Base-by-base conservation (phyloP, 2,329 filamentous ascomycete genomes). In the Trichoderma sp. region DNA sequence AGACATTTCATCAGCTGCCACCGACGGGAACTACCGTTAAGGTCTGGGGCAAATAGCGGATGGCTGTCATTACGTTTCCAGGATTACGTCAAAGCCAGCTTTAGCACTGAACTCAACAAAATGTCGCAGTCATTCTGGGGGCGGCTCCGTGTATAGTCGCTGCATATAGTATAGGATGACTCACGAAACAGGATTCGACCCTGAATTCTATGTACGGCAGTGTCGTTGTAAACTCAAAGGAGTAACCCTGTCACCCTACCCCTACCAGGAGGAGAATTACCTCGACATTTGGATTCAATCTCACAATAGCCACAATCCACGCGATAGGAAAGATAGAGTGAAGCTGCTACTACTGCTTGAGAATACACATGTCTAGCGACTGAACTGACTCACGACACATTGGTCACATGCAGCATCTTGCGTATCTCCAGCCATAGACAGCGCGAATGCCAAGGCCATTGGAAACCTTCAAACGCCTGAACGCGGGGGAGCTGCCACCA, bases 361-460 rank as follows among this genome's bases (percentile, higher is more conserved):
- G 61, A 43, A 31, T 27, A 56, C 49, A 35, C 55, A 29, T 83
- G 81, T 72, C 78, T 85, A 68, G 80, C 79, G 7, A 69, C 76
- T 6, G 77, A 79, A 53, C 77, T 77, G 57, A 77, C 86, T 72
- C 80, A 77, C 37, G 86, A 87, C 77, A 82, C 86, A 73, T 87
- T 84, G 73, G 85, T 83, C 53, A 84, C 85, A 0, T 80, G 86
- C 40, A 2, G 81, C 85, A 47, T 83, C 80, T 56, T 86, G 83
- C 40, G 40, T 83, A 77, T 82, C 19, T 86, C 82, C 80, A 87
- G 86, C 40, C 73, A 78, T 83, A 55, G 84, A 85, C 31, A 83
- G 80, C 69, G 82, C 80, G 4, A 79, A 78, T 58, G 77, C 81
- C 3, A 68, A 70, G n/a, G 74, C 72, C 40, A 43, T 43, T 0